phyloP scores from a whole-genome alignment of 306 rosid species.

The Oxytropis ochrocephala region DNA sequence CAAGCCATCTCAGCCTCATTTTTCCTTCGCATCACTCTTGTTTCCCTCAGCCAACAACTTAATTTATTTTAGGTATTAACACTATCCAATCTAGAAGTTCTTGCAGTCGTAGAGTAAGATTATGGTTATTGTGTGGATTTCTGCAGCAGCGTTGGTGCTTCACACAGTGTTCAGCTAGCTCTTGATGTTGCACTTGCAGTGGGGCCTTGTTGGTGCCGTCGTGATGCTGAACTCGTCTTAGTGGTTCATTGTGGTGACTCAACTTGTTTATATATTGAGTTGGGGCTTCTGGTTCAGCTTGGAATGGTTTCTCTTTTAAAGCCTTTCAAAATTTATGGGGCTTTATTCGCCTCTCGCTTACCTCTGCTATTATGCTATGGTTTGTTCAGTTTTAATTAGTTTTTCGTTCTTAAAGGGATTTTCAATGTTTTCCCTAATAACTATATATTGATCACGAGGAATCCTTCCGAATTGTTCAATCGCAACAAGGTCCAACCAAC shows the following conservation, averaged over 20 bases:
- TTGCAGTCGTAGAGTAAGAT: conserved; percentile 86
- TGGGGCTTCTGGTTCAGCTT: conserved; percentile 62
- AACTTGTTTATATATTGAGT: conserved; percentile 44
- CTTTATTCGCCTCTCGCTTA: conserved; percentile 61
- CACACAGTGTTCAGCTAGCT: conserved; percentile 72
- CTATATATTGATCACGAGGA: too few relatives aligned
- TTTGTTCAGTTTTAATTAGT: background rate
- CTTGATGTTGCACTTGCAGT: conserved; percentile 45
- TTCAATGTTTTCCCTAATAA: background rate
- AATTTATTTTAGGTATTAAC: too few relatives aligned
- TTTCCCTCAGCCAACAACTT: too few relatives aligned
- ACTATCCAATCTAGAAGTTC: conserved; percentile 71
- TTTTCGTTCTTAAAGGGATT: too few relatives aligned
- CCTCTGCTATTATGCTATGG: conserved; percentile 87
- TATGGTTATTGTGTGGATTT: conserved; percentile 76
- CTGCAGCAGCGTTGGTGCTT: conserved; percentile 45
- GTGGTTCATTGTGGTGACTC: conserved; percentile 65
- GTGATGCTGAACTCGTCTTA: conserved; percentile 62
- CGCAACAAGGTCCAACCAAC: too few relatives aligned
- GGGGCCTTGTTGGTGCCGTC: conserved; percentile 80
- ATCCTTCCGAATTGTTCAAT: too few relatives aligned
- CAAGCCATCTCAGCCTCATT: too few relatives aligned
- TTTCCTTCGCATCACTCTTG: too few relatives aligned
- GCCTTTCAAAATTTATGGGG: conserved; percentile 72
- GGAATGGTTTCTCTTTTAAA: conserved; percentile 66